These are phyloP conservation scores for Podospora australis DNA, from an alignment of 495 filamentous ascomycete genomes.

Conservation along the genomic window DNA sequence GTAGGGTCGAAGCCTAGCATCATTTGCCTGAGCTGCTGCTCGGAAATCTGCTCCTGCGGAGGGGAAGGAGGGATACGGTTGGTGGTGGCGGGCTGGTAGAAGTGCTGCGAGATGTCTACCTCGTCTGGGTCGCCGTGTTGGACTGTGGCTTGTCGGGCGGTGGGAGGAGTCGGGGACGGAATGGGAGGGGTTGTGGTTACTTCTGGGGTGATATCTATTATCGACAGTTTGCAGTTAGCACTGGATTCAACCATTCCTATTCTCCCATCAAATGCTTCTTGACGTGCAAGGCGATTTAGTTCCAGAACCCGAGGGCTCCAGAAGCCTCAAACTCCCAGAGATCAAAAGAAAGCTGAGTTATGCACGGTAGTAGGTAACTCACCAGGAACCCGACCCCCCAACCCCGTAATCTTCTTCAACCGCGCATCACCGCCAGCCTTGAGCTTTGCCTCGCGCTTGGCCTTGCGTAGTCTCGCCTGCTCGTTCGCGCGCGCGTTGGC, in stretches of 20 bases:
- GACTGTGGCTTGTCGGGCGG: conserved; percentile 9
- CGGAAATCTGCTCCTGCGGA: conserved; percentile 23
- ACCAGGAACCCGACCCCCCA: conserved; percentile 58
- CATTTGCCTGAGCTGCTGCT: conserved; percentile 40
- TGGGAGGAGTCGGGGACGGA: background rate
- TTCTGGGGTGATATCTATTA: no score
- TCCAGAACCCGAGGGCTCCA: no score
- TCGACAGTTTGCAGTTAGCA: no score
- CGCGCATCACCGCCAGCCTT: conserved; percentile 70
- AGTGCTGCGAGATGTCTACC: conserved; percentile 60
- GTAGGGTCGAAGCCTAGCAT: conserved; percentile 36
- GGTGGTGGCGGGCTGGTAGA: conserved; percentile 41
- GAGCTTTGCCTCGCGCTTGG: conserved; percentile 86
- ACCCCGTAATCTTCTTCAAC: conserved; percentile 76
- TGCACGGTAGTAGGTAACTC: conserved; percentile 26
- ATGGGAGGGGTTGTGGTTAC: conserved; percentile 4
- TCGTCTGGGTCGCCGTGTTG: conserved; percentile 60
- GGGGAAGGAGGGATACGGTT: conserved; percentile 21
- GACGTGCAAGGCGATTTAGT: no score
- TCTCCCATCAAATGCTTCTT: no score
- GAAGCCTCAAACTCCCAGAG: conserved; percentile 4
- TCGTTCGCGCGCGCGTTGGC: conserved; percentile 61
- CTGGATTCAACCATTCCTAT: no score
- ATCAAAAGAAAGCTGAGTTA: background rate
- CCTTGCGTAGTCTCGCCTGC: conserved; percentile 78